Percentiles rank a stretch among this genome's conserved stretches.
Conservation (phyloP, 257 asterid genomes). For the Ilex asprella region DNA sequence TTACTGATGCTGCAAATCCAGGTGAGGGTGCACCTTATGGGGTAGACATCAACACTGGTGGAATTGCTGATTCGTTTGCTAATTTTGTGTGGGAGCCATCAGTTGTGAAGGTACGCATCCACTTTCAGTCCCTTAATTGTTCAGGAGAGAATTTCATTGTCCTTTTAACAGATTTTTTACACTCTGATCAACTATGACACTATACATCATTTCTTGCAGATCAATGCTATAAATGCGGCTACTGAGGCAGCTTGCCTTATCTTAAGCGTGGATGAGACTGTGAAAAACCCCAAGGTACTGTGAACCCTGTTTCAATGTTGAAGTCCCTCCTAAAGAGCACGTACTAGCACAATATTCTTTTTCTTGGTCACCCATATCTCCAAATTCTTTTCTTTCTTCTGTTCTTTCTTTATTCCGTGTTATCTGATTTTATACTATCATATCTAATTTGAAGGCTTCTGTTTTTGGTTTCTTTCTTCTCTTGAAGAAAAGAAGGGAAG, state of each 20-base stretch:
- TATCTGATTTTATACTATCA: too few relatives aligned
- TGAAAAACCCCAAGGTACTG: constrained; percentile 79
- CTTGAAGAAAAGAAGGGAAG: too few relatives aligned
- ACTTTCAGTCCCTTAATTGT: neutral
- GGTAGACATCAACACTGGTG: constrained; percentile 53
- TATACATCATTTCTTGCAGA: constrained; percentile 28
- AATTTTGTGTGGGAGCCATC: constrained; percentile 89
- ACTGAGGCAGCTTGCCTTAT: constrained; percentile 91
- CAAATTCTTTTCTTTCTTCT: too few relatives aligned
- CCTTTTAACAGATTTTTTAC: neutral
- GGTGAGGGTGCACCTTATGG: constrained; percentile 57
- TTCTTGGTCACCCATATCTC: too few relatives aligned
- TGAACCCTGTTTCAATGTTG: neutral
- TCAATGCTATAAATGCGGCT: constrained; percentile 87
- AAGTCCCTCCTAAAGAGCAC: neutral
- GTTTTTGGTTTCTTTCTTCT: too few relatives aligned
- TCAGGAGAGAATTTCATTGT: neutral
- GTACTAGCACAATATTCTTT: too few relatives aligned
- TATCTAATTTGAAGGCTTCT: too few relatives aligned
- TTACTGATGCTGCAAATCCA: constrained; percentile 13
- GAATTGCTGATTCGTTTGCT: constrained; percentile 68
- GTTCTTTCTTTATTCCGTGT: too few relatives aligned
- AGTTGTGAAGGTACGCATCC: constrained; percentile 58
- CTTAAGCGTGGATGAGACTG: constrained; percentile 79
- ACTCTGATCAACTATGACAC: neutral